Evolutionary conservation across 73 alveolate genomes (phyloP).

Genomic region (Stentor coeruleus): DNA sequence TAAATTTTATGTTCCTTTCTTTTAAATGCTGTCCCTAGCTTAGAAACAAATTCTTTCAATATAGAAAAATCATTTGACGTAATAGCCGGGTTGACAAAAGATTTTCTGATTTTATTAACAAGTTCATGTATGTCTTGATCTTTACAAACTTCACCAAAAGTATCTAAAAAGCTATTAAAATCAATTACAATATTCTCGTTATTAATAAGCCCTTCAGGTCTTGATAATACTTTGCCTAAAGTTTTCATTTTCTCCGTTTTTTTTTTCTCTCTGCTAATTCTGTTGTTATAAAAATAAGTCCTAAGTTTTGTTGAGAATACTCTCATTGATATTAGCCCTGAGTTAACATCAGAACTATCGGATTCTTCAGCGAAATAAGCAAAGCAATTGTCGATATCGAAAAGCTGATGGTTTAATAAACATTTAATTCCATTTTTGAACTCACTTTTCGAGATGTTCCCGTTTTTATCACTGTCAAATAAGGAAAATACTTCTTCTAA

Average conservation of each 20-base stretch:
- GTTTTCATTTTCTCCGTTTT: not conserved
- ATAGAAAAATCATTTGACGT: not conserved
- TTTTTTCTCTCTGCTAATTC: not conserved
- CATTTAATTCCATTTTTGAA: not conserved
- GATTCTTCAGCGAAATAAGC: not conserved
- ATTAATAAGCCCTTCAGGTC: not conserved
- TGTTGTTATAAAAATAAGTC: not conserved
- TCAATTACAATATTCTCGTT: not conserved
- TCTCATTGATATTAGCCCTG: not conserved
- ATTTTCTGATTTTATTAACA: not conserved
- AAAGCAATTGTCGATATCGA: not conserved
- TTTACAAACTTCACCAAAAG: not conserved
- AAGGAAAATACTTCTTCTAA: not conserved
- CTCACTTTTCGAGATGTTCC: not conserved
- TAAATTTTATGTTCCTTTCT: not conserved
- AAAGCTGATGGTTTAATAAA: not conserved
- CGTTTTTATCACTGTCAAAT: constrained; percentile 9
- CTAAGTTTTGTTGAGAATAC: not conserved
- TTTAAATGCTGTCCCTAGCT: constrained; percentile 4
- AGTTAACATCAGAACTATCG: not conserved
- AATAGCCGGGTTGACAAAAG: constrained; percentile 21
- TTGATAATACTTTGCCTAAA: not conserved
- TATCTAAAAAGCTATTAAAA: not conserved
- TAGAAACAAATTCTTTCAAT: not conserved
- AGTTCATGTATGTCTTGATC: not conserved